Conservation (phyloP, 2,329 filamentous ascomycete genomes). For the Verticillium nubilum region DNA sequence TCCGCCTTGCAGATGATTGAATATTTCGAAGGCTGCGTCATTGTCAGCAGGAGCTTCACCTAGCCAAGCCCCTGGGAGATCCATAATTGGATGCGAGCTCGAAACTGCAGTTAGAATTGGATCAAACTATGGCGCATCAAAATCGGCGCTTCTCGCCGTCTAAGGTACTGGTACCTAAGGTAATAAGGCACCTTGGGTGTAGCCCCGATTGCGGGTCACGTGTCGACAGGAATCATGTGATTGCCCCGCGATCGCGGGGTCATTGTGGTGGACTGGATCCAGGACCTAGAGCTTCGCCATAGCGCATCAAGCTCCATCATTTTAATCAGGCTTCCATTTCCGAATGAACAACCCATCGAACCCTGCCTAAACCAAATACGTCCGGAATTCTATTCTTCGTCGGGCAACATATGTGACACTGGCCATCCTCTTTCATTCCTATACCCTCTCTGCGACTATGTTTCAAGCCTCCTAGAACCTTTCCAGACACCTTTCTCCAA, state of each 20-base stretch:
- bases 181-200: too few relatives aligned
- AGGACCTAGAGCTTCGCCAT: background rate
- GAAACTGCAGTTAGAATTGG: too few relatives aligned
- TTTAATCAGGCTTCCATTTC: background rate
- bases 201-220: too few relatives aligned
- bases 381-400: background rate
- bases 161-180: too few relatives aligned
- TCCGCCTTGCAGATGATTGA: background rate
- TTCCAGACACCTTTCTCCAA: background rate
- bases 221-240: background rate
- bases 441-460: background rate
- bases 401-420: too few relatives aligned
- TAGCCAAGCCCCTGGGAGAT: background rate
- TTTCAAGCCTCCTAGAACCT: background rate
- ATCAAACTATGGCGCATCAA: too few relatives aligned
- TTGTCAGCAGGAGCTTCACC: background rate
- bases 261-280: background rate
- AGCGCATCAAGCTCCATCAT: background rate
- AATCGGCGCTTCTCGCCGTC: too few relatives aligned
- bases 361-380: background rate
- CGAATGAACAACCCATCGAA: background rate
- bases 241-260: background rate
- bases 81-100: background rate
- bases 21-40: constrained; percentile 2
- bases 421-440: background rate